These are phyloP conservation scores for Tolypocladium cylindrosporum DNA, from an alignment of 2,329 filamentous ascomycete genomes.

Conservation along the genomic window DNA sequence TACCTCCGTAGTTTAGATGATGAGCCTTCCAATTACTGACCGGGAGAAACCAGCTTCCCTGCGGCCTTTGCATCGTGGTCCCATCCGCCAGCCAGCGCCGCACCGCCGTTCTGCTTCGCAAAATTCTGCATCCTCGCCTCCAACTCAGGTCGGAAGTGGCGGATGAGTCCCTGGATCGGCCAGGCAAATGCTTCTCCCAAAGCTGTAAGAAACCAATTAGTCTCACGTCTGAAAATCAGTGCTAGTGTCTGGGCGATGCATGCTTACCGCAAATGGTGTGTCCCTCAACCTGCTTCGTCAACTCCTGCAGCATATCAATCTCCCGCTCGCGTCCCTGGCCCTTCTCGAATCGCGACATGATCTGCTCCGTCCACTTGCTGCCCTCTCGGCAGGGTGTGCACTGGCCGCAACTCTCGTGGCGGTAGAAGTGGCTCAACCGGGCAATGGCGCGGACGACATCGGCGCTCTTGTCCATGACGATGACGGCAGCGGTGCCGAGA, in stretches of 20 bases:
- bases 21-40: conserved; percentile 53
- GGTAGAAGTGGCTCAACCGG: conserved; percentile 91
- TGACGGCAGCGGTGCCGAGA: conserved; percentile 93
- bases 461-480: conserved; percentile 98
- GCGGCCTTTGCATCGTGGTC: conserved; percentile 61
- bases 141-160: conserved; percentile 93
- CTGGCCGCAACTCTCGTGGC: conserved; percentile 96
- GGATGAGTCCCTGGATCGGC: conserved; percentile 96
- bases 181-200: conserved; percentile 96
- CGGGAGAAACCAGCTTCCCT: conserved; percentile 79
- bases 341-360: conserved; percentile 93
- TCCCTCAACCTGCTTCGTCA: conserved; percentile 98
- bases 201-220: conserved; percentile 34
- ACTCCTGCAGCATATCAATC: conserved; percentile 98
- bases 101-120: conserved; percentile 60
- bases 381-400: conserved; percentile 99
- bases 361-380: conserved; percentile 98
- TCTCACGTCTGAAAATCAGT: neutral
- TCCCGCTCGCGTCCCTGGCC: conserved; percentile 81
- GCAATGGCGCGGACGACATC: conserved; percentile 93
- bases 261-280: conserved; percentile 89
- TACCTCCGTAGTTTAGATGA: neutral
- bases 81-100: conserved; percentile 82
- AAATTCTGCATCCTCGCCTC: conserved; percentile 84
- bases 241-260: neutral